Base-by-base conservation (phyloP, 2,329 filamentous ascomycete genomes). In the Sphaerulina populicola region DNA sequence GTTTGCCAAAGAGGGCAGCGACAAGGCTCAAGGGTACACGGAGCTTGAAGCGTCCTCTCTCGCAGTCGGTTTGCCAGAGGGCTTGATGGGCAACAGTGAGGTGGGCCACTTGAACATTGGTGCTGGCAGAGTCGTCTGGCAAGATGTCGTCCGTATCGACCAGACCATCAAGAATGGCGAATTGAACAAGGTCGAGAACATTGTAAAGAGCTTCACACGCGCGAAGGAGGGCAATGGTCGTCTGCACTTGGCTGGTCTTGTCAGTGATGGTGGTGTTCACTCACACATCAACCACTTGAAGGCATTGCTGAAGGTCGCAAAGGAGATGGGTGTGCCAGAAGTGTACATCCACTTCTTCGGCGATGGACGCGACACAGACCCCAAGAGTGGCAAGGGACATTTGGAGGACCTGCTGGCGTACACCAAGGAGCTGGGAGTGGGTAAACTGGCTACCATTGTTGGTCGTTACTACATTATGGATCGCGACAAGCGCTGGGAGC, bases 321-420 rank as follows among this genome's bases (percentile, higher is more conserved):
- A 96, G 78, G 83, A 87, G 64, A 82, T 87, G 66, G 82, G 81
- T 43, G 81, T 98, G 31, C 88, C 90, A 61, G 78, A 97, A 65
- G 90, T 98, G 64, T 97, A 85, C 76, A 94, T 98, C 67, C 93
- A 98, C 79, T 97, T 97, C 81, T 97, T 98, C 68, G 93, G 88
- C 58, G 93, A 98, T 72, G 93, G 93, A 63, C 87, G 93, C 69
- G 93, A 98, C 68, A 97, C 91, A 60, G 93, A 98, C 70, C 93
- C 93, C 69, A 96, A 96, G 79, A 95, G 88, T 54, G 86, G 86
- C 51, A 83, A 82, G 42, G 86, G 78, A 44, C 95, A 95, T 73
- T 83, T 98, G 81, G 77, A 95, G 72, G 81, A 90, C 68, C 78
- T 98, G 33, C 72, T 96, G 54, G 81, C 86, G 52, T 86, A 83